Evolutionary conservation across 441 rosid genomes (phyloP), one percentile per base, ranked within the genome.

Genomic region (Syzygium syzygioides): DNA sequence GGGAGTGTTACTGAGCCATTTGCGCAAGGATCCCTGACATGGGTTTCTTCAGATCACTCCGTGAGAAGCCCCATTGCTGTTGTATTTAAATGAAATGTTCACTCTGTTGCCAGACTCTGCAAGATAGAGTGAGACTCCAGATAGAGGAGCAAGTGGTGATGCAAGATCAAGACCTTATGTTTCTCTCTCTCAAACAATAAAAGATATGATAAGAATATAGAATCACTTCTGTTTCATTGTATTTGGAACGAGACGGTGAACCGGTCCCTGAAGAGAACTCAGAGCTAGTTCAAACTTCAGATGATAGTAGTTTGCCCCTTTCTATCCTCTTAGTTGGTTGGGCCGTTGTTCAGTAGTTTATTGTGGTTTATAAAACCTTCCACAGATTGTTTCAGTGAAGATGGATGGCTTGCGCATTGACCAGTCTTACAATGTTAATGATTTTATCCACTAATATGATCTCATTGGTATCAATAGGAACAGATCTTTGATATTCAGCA

Each of bases 41-140:
- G 87, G 89, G 34, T 52, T 79, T 88, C 86, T 9, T 25, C 54
- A n/a, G 34, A 28, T 59, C 86, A 85, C 87, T n/a, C 87, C 20
- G 89, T 88, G 26, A 62, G 87, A 50, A 88, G 89, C 87, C 89
- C 89, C 48, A 88, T 88, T 34, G 87, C 85, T 12, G 45, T 88
- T 15, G 9, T 66, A 32, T 88, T 85, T 12, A 34, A 26, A 37
- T 88, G 87, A 88, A 23, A 55, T 9, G 64, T 34, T 41, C 53
- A 68, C 62, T 71, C 30, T 41, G 48, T 30, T 86, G 2, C 83
- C 85, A 50, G 52, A 71, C 52, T 71, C 3, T 2, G n/a, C 52
- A 71, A 71, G 83, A 71, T 12, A 71, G 52, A 37, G 28, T 34
- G 79, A 19, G 17, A 37, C 52, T 37, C 80, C 9, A 3, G 17